Evolutionary conservation across 768 basidiomycete species (phyloP).

Genomic region (Cystofilobasidium macerans): DNA sequence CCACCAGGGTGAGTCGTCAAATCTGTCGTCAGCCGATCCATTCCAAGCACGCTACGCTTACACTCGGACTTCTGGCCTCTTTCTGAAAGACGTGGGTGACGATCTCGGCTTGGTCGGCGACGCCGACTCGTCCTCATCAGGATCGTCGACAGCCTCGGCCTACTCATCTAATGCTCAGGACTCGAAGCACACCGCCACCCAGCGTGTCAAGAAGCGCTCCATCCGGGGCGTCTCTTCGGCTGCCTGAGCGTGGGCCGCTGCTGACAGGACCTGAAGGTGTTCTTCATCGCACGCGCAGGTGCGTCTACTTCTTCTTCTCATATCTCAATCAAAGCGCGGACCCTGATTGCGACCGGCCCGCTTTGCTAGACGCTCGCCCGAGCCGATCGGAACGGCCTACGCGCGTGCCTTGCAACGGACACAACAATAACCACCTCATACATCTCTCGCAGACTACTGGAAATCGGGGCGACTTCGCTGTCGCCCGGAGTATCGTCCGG

Average conservation of each 20-base stretch:
- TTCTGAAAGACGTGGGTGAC: background rate
- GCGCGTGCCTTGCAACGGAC: too few species aligned
- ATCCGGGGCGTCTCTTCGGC: slow-evolving; percentile 4
- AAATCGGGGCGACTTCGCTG: too few species aligned
- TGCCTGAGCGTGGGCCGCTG: background rate
- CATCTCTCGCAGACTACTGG: too few species aligned
- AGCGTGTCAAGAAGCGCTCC: slow-evolving; percentile 17
- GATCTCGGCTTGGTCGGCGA: background rate
- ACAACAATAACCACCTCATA: too few species aligned
- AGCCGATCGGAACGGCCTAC: too few species aligned
- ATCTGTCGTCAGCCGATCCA: background rate
- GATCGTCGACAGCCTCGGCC: background rate
- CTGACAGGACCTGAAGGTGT: background rate
- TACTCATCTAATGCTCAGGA: background rate
- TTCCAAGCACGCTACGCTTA: background rate
- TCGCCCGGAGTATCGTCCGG: too few species aligned
- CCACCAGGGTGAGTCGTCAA: slow-evolving; percentile 52
- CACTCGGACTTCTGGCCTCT: background rate
- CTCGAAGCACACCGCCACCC: slow-evolving; percentile 2
- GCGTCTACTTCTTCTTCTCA: too few species aligned
- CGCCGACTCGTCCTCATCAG: background rate
- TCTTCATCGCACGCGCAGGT: too few species aligned
- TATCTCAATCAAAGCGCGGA: too few species aligned
- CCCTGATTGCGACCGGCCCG: too few species aligned
- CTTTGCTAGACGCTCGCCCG: too few species aligned